A percentile compares a stretch with the other conserved stretches of the same genome.
These are phyloP conservation scores for Metrosideros polymorpha DNA, from an alignment of 441 rosid genomes.

Conservation along the genomic window DNA sequence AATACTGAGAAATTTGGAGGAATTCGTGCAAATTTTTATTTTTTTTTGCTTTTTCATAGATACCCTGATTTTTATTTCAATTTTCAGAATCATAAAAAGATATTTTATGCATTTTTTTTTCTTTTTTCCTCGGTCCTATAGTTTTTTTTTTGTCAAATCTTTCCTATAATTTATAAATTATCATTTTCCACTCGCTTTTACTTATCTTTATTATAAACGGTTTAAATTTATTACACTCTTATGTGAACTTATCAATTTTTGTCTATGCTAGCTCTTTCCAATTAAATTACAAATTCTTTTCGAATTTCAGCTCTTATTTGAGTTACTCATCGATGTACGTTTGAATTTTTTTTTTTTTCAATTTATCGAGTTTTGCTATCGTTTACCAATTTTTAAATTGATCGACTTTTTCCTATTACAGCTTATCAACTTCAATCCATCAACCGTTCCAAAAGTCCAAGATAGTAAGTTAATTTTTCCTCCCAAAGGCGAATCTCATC, in stretches of 20 bases:
- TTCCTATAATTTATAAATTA: accelerated
- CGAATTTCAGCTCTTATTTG: not conserved
- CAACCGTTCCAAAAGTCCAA: not conserved
- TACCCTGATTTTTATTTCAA: not conserved
- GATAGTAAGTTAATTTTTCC: too few relatives aligned
- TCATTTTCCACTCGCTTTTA: not conserved
- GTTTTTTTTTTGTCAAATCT: too few relatives aligned
- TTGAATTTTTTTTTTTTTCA: not conserved
- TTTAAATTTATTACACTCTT: not conserved
- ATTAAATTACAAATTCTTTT: not conserved
- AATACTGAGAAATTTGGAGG: too few relatives aligned
- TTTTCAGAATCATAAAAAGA: not conserved
- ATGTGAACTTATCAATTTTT: not conserved
- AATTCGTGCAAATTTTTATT: not conserved
- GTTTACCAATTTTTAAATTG: not conserved
- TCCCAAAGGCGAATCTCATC: not conserved
- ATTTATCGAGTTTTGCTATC: not conserved
- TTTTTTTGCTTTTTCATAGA: not conserved
- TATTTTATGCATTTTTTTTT: not conserved
- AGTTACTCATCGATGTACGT: not conserved
- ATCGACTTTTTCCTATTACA: not conserved
- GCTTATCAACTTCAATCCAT: not conserved
- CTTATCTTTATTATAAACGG: not conserved
- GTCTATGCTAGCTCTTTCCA: not conserved
- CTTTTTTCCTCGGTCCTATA: too few relatives aligned